Evolutionary conservation across 139 green algal genomes (phyloP).

Genomic region (Chlorella sp.): DNA sequence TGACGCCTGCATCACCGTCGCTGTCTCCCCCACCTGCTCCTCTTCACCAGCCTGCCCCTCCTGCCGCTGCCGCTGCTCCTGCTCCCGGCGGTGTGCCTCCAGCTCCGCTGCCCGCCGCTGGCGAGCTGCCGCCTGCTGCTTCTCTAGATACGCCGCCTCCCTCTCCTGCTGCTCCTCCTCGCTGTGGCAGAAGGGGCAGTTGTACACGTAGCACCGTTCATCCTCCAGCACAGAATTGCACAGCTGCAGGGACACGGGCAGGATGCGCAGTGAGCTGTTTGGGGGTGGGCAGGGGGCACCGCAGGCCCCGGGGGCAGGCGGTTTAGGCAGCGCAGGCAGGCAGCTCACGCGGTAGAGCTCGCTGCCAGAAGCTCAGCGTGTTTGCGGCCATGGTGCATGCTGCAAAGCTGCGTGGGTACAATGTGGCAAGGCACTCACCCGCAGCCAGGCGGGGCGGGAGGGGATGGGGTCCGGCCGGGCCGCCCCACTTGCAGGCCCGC

Average conservation of each 20-base stretch:
- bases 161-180: conserved; percentile 4
- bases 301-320: background rate
- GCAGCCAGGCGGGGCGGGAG: background rate
- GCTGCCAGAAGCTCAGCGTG: background rate
- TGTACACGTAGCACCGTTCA: conserved; percentile 11
- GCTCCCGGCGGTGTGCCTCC: background rate
- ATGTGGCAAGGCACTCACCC: background rate
- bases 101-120: background rate
- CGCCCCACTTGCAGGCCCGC: background rate
- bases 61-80: background rate
- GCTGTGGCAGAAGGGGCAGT: conserved; percentile 4
- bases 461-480: background rate
- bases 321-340: background rate
- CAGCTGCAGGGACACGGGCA: background rate
- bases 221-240: background rate
- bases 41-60: background rate
- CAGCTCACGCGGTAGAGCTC: too few relatives aligned
- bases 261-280: too few relatives aligned
- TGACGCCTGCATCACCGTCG: background rate
- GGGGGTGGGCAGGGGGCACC: background rate
- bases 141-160: background rate
- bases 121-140: background rate
- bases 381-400: background rate
- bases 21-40: background rate
- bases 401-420: background rate